Base-by-base conservation (phyloP, 2,329 filamentous ascomycete species). In the Colletotrichum ledebouriae region DNA sequence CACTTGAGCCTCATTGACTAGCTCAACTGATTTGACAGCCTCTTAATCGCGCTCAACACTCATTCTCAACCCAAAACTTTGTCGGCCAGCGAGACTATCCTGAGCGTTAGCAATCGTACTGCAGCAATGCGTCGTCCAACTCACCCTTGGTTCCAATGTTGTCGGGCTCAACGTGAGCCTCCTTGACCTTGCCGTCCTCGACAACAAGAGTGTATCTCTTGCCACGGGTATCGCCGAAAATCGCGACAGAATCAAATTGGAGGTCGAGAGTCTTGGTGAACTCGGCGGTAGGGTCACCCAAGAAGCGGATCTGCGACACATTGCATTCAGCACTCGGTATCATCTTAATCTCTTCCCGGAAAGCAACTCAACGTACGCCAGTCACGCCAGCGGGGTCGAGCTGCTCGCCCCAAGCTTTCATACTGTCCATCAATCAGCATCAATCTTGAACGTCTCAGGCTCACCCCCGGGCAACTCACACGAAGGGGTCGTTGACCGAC, bases 401-500 rank as follows among this genome's bases (percentile, higher is more conserved):
- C 70, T 88, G 84, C 71, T 91, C 87, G 53, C 83, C 90, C 94
- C 94, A 98, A 5, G 94, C 94, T 81, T 97, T 97, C 87, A 94
- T 97, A 52, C 93, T 96, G 52, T 50, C n/a, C 67, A 34, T 9
- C 13, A 15, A 41, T 65, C 44, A 68, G 37, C 50, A 47, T 52
- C 37, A 74, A 13, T 72, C 60, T 39, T 9, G 9, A 7, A 6
- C 29, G 57, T 42, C 59, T 59, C 17, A 37, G 29, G 58, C 29
- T 6, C 22, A n/a, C 9, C 41, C n/a, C n/a, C n/a, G 1, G 17
- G 17, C 17, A 33, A 29, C 92, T 81, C 85, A 97, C 92, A 97
- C 94, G 78, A 98, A 98, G 20, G 94, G 89, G 78, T 98, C 95
- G 78, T 98, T 98, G 77, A 98, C 94, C 15, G 92, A 90, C 64